Evolutionary conservation across 768 basidiomycete genomes (phyloP), one percentile per base, ranked within the genome.

Genomic region (Ephemerocybe angulata): DNA sequence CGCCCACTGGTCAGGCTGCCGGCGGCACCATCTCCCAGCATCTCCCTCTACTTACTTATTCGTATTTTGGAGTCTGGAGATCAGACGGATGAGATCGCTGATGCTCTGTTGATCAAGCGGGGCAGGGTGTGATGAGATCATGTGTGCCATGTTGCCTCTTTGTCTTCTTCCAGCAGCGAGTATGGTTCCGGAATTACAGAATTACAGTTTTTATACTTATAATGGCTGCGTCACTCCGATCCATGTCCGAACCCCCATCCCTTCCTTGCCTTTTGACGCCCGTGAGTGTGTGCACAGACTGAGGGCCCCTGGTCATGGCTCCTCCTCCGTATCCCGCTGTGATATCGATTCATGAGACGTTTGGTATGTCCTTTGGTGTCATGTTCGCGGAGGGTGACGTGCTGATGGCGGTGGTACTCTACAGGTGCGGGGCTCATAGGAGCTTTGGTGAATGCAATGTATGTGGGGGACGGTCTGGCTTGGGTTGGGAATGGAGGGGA

Each of bases 391-490:
- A n/a, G n/a, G n/a, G n/a, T 21, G 43, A 15, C 27, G 25, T 27
- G 15, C 21, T 29, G 27, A 28, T 3, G 27, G 11, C 25, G 3
- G 25, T 47, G 46, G 25, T 52, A 35, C 28, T 17, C 19, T 28
- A 52, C 29, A 66, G 60, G 58, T 10, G 57, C 62, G 40, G 56
- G 56, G 3, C 58, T 66, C 38, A 67, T 73, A 42, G 72, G 72
- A 28, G 70, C 65, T n/a, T 62, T 71, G 46, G 51, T 71, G 29
- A 62, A 69, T 15, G 66, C 67, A 24, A 66, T 68, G 72, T 73
- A 55, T 28, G 70, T 54, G 13, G 46, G 28, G 6, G 22, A 27
- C 29, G 10, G 29, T 40, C 19, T 25, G 17, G 40, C 31, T 48
- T 13, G n/a, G n/a, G n/a, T 53, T 43, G 1, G n/a, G 13, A 3